Evolutionary conservation across 495 filamentous ascomycete genomes (phyloP), one percentile per base, ranked within the genome.

Genomic region (Lasiosphaeria miniovina): DNA sequence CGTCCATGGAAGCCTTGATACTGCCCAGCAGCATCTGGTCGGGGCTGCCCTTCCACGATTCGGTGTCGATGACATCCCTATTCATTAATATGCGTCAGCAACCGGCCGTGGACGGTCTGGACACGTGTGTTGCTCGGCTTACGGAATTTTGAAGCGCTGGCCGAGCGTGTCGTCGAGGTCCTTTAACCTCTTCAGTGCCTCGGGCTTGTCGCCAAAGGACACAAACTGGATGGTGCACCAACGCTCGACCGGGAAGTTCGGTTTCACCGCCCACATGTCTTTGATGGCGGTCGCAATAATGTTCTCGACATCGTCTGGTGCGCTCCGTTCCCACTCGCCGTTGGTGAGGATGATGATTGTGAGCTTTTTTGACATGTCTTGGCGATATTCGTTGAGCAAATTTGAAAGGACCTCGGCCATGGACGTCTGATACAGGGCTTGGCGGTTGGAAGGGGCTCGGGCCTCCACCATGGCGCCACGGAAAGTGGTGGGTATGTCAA

Each of bases 21-120:
- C 69, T 72, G n/a, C 73, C 74, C 11, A 75, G 54, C 10, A 76
- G 60, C 73, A 76, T 72, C 52, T 72, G 74, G 53, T 61, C 38
- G 61, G 69, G 50, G 45, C 72, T 60, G 4, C 62, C 62, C 12
- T 32, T 55, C 49, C 64, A 64, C n/a, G 58, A 65, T 50, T 71
- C 67, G 15, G 59, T 66, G 54, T 76, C 74, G 43, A 75, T 71
- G 43, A 73, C 73, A 54, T 75, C 74, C 4, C 68, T 73, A 41
- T 12, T 31, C 32, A 40, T 34, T 55, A 52, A 43, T 12, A 1
- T 9, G 14, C 12, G 55, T 56, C n/a, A 60, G 52, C 54, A 45
- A 41, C 17, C 36, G 38, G 38, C 14, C 10, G n/a, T 35, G 24
- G 12, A 3, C 3, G 12, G 38, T 12, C 38, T 41, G 2, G 38